These are phyloP conservation scores for Rhodotorula sp. DNA, from an alignment of 1,284 basidiomycete genomes.

Conservation along the genomic window DNA sequence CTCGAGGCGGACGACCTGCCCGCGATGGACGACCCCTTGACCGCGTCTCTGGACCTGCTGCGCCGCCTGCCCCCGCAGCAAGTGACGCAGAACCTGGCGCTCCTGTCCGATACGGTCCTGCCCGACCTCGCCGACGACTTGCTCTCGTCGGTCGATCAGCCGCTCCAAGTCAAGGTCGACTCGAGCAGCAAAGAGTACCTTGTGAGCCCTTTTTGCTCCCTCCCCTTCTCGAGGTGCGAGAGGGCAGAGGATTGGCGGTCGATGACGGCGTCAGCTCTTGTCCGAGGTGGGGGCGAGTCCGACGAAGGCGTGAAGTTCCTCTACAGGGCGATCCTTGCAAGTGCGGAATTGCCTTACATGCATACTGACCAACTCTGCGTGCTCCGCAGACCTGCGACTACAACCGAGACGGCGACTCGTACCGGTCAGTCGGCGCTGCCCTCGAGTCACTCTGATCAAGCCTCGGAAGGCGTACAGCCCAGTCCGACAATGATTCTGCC, in stretches of 20 bases:
- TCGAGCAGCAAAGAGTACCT: constrained; percentile 82
- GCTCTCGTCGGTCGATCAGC: constrained; percentile 91
- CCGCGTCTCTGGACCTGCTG: constrained; percentile 89
- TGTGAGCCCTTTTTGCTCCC: constrained; percentile 54
- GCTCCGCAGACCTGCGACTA: constrained; percentile 63
- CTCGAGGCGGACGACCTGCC: too few relatives aligned
- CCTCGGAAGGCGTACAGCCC: too few relatives aligned
- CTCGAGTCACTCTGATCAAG: background rate
- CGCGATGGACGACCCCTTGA: constrained; percentile 23
- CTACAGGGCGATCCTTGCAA: background rate
- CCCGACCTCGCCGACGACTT: constrained; percentile 89
- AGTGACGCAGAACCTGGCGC: constrained; percentile 81
- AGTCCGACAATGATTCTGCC: too few relatives aligned
- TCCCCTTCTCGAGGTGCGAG: too few relatives aligned
- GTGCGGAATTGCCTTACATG: too few relatives aligned
- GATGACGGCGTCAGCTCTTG: background rate
- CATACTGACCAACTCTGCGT: background rate
- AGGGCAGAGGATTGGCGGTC: too few relatives aligned
- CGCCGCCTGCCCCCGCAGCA: constrained; percentile 90
- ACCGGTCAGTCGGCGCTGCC: constrained; percentile 61
- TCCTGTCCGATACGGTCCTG: constrained; percentile 60
- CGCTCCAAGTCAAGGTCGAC: constrained; percentile 79
- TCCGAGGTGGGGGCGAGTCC: background rate
- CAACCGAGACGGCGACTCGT: constrained; percentile 93
- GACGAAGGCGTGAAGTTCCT: background rate